These are phyloP conservation scores for Leishmania tarentolae DNA, from an alignment of 208 protist genomes.

Conservation along the genomic window DNA sequence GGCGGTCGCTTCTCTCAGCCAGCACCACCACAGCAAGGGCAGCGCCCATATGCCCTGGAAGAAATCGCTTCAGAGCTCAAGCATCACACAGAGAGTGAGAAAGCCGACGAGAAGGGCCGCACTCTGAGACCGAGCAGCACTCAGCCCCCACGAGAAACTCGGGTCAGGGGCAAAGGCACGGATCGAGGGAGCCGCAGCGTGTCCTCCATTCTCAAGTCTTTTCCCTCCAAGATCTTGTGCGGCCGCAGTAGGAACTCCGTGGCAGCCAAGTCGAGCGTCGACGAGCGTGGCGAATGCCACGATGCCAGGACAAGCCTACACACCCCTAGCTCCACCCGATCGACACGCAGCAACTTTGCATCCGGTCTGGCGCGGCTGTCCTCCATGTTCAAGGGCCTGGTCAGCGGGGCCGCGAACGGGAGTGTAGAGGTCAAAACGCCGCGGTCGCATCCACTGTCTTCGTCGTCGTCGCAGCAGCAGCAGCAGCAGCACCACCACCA, in stretches of 20 bases:
- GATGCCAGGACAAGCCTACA: not conserved
- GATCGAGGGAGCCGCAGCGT: not conserved
- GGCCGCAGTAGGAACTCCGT: not conserved
- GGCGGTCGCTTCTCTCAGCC: not conserved
- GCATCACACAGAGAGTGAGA: not conserved
- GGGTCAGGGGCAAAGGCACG: not conserved
- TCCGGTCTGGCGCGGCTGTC: conserved; percentile 22
- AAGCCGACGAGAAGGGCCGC: not conserved
- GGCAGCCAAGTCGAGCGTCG: not conserved
- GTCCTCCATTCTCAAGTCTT: not conserved
- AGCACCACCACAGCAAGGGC: not conserved
- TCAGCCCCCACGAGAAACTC: not conserved
- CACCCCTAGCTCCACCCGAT: conserved; percentile 8
- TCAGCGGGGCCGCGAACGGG: not conserved
- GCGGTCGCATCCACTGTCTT: not conserved
- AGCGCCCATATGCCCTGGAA: not conserved
- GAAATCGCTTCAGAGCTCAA: not conserved
- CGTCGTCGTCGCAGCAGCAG: not conserved
- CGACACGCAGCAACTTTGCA: conserved; percentile 13
- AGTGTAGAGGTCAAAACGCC: not conserved
- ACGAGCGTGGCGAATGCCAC: not conserved
- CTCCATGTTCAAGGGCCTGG: conserved; percentile 14
- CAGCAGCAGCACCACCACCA: too few relatives aligned
- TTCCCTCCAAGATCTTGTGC: not conserved
- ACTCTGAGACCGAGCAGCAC: not conserved